A percentile compares a stretch with the other conserved stretches of the same genome.
Evolutionary conservation across 306 rosid species (phyloP).

Genomic region (Lathyrus sativus): DNA sequence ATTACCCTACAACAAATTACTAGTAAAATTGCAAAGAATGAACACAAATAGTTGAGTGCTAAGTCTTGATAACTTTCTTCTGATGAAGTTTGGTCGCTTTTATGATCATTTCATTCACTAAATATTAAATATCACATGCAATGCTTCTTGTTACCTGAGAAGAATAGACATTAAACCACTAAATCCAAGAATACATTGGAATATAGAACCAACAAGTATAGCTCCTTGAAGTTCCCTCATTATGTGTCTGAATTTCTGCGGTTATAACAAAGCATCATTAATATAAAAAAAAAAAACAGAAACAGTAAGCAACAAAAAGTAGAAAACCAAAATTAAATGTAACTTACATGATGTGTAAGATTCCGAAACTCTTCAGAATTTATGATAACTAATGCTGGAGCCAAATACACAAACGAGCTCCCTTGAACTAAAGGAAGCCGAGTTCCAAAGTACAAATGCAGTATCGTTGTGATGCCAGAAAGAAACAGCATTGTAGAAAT

Average conservation of each 20-base stretch:
- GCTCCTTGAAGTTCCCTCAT: slow-evolving; percentile 99
- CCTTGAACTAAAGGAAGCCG: slow-evolving; percentile 87
- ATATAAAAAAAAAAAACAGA: slow-evolving; percentile 29
- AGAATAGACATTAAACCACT: slow-evolving; percentile 86
- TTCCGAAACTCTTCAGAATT: slow-evolving; percentile 74
- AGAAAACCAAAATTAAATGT: slow-evolving; percentile 23
- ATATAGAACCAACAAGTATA: slow-evolving; percentile 81
- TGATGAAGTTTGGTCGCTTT: slow-evolving; percentile 9
- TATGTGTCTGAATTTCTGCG: slow-evolving; percentile 91
- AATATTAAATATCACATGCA: not conserved
- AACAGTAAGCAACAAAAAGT: slow-evolving; percentile 21
- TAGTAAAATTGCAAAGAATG: slow-evolving; percentile 26
- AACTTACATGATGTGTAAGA: slow-evolving; percentile 80
- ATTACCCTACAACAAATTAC: slow-evolving; percentile 58
- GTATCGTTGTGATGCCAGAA: slow-evolving; percentile 77
- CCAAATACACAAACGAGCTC: slow-evolving; percentile 81
- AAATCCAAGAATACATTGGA: slow-evolving; percentile 83
- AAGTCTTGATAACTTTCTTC: slow-evolving; percentile 18
- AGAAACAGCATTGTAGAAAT: slow-evolving; percentile 74
- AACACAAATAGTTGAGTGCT: not conserved
- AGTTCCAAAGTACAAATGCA: slow-evolving; percentile 76
- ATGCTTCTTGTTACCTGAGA: slow-evolving; percentile 60
- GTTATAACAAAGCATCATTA: slow-evolving; percentile 29
- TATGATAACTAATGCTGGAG: slow-evolving; percentile 73
- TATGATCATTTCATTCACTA: slow-evolving; percentile 9